Conservation (phyloP, 768 basidiomycete species). For the Fibroporia radiculosa region DNA sequence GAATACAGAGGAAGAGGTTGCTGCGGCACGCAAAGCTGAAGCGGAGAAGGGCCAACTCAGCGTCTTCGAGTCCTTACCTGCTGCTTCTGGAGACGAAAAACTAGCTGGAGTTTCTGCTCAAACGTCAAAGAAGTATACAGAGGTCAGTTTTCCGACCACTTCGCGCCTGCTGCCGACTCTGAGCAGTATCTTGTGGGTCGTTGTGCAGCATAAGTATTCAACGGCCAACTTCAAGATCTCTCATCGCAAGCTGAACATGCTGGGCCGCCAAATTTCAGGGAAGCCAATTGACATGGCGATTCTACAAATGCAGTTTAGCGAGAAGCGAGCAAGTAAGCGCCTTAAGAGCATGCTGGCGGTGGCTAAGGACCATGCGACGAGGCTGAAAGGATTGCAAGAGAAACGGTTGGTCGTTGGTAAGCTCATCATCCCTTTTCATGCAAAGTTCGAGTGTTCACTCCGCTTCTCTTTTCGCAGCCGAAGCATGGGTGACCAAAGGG, state of each 20-base stretch:
- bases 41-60: conserved; percentile 21
- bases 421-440: not conserved
- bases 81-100: conserved; percentile 7
- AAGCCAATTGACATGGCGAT: conserved; percentile 94
- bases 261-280: conserved; percentile 80
- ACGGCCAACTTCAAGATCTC: conserved; percentile 93
- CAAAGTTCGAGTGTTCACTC: not conserved
- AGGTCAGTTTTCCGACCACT: conserved; percentile 16
- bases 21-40: conserved; percentile 17
- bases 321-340: conserved; percentile 81
- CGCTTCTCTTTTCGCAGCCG: conserved; percentile 40
- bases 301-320: conserved; percentile 93
- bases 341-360: conserved; percentile 85
- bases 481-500: conserved; percentile 93
- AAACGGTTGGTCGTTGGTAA: conserved; percentile 74
- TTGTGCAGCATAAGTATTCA: conserved; percentile 78
- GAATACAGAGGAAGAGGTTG: conserved; percentile 35
- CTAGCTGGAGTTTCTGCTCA: conserved; percentile 2
- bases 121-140: conserved; percentile 17
- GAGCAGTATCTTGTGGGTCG: conserved; percentile 1
- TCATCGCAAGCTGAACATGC: conserved; percentile 84
- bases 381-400: conserved; percentile 67
- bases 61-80: conserved; percentile 19
- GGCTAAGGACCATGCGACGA: conserved; percentile 77
- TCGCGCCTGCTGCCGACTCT: conserved; percentile 4